These are phyloP conservation scores for Salix arbutifolia DNA, from an alignment of 345 rosid species.

Conservation along the genomic window DNA sequence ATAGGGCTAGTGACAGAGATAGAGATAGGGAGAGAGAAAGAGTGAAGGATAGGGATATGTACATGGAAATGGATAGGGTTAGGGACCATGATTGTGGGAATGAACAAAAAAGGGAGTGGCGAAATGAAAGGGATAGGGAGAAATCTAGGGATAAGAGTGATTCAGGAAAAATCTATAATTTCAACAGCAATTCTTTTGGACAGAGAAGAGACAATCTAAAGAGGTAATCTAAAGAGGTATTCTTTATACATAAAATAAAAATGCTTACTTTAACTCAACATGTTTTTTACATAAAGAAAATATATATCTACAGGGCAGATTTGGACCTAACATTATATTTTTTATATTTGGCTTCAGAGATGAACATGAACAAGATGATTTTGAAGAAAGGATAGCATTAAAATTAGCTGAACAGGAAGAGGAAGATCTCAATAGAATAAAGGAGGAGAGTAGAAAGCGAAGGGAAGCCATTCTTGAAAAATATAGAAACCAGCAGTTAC, in stretches of 20 bases:
- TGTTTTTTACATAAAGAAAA: background rate
- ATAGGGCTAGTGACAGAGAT: conserved; percentile 7
- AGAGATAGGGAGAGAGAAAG: background rate
- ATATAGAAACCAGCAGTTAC: conserved; percentile 48
- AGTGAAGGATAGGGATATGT: conserved; percentile 5
- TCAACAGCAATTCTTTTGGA: conserved; percentile 33
- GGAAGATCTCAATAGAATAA: conserved; percentile 76
- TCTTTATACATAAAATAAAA: background rate
- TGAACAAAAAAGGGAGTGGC: conserved; percentile 33
- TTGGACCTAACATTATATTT: background rate
- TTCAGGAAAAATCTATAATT: conserved; percentile 23
- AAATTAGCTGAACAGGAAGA: conserved; percentile 71
- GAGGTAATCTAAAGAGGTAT: conserved; percentile 65
- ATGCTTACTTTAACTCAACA: background rate
- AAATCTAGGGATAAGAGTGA: conserved; percentile 43
- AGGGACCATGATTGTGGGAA: background rate
- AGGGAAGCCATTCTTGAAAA: conserved; percentile 79
- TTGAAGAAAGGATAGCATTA: conserved; percentile 55
- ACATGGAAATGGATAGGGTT: conserved; percentile 5
- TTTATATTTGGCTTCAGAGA: conserved; percentile 37
- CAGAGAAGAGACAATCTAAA: conserved; percentile 25
- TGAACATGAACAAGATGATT: conserved; percentile 58
- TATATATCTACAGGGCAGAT: no score
- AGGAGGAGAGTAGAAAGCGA: conserved; percentile 86
- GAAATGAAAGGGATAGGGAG: conserved; percentile 36